A percentile compares a stretch with the other conserved stretches of the same genome.
These are phyloP conservation scores for Rhizopogon rudus DNA, from an alignment of 768 basidiomycete species.

Conservation along the genomic window DNA sequence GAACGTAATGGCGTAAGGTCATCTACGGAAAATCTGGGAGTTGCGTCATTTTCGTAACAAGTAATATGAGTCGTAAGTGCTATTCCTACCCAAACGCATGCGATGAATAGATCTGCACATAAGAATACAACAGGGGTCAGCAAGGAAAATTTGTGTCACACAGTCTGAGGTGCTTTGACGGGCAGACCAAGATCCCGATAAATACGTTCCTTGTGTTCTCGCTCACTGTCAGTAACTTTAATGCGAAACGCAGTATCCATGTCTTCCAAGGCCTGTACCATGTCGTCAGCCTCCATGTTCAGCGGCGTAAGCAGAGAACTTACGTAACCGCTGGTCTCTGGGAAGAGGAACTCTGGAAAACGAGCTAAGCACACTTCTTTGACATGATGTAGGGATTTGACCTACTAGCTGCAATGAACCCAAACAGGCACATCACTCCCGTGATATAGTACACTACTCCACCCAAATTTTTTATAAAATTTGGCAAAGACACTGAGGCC, in stretches of 20 bases:
- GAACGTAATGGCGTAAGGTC: too few relatives aligned
- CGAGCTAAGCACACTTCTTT: not conserved
- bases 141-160: too few relatives aligned
- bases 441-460: conserved; percentile 26
- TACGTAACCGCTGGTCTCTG: conserved; percentile 28
- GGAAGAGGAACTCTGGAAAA: conserved; percentile 19
- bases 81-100: too few relatives aligned
- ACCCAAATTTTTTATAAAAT: conserved; percentile 6
- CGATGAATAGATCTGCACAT: too few relatives aligned
- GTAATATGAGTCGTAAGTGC: too few relatives aligned
- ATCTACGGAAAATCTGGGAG: too few relatives aligned
- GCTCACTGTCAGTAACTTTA: conserved; percentile 19
- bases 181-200: conserved; percentile 25
- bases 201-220: conserved; percentile 21
- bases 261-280: conserved; percentile 26
- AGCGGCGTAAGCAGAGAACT: conserved; percentile 3
- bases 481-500: conserved; percentile 24
- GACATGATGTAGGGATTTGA: not conserved
- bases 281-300: not conserved
- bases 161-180: conserved; percentile 12
- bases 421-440: conserved; percentile 17
- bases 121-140: too few relatives aligned
- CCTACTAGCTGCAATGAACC: conserved; percentile 25
- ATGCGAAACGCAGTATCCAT: conserved; percentile 29
- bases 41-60: not conserved